These are phyloP conservation scores for Wolfiporia cocos DNA, from an alignment of 1,284 basidiomycete species.

Conservation along the genomic window DNA sequence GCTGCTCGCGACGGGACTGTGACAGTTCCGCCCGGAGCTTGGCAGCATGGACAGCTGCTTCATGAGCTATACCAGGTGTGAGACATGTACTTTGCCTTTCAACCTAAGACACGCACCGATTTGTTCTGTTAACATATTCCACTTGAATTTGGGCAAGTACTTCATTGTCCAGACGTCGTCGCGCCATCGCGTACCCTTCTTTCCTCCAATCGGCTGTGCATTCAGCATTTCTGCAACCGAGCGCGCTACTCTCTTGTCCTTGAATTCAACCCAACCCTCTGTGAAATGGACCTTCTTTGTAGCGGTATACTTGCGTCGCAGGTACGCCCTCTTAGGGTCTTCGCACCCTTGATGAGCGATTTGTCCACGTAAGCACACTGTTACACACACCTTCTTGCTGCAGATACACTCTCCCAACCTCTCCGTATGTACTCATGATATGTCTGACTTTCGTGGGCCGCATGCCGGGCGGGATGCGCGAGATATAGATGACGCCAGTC, in stretches of 20 bases:
- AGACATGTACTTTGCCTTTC: not conserved
- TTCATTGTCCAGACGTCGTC: conserved; percentile 99
- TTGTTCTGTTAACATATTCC: conserved; percentile 98
- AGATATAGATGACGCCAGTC: conserved; percentile 91
- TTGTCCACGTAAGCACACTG: not conserved
- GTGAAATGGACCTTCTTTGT: conserved; percentile 85
- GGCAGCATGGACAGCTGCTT: conserved; percentile 85
- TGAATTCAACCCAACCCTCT: conserved; percentile 99
- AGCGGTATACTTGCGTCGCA: conserved; percentile 69
- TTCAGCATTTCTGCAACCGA: conserved; percentile 94
- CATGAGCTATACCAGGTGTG: conserved; percentile 62
- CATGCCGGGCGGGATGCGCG: conserved; percentile 98
- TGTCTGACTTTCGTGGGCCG: conserved; percentile 94
- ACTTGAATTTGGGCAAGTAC: conserved; percentile 96
- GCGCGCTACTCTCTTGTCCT: conserved; percentile 87
- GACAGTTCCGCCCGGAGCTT: conserved; percentile 87
- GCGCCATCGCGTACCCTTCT: conserved; percentile 87
- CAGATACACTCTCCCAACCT: conserved; percentile 82
- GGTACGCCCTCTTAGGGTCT: conserved; percentile 77
- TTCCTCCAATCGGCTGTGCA: conserved; percentile 92
- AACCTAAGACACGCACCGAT: conserved; percentile 64
- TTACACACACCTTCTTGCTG: conserved; percentile 69
- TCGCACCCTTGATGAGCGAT: conserved; percentile 4
- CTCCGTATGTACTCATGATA: conserved; percentile 81
- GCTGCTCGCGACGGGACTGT: conserved; percentile 85